Percentiles rank a stretch among this genome's conserved stretches.
Conservation (phyloP, 345 rosid species). For the Pistacia atlantica region DNA sequence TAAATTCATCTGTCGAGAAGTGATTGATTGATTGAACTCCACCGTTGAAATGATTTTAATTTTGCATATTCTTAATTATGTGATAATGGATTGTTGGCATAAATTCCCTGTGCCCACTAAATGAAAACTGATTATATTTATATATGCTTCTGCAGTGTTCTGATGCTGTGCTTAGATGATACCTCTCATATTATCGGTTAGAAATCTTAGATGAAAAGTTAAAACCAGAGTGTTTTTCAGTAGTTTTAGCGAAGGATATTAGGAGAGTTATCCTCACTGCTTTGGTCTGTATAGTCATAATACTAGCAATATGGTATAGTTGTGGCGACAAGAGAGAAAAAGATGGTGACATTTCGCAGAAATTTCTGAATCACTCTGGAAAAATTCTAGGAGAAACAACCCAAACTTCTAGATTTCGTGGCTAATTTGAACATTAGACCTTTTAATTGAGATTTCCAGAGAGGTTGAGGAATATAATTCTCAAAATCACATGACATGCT, state of each 20-base stretch:
- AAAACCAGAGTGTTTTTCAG: neutral
- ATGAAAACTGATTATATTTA: neutral
- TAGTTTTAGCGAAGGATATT: neutral
- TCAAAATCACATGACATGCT: too few species aligned
- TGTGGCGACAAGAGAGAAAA: neutral
- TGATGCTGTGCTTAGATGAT: neutral
- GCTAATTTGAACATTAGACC: too few species aligned
- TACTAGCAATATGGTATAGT: too few species aligned
- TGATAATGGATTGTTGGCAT: constrained; percentile 3
- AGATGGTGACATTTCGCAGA: neutral
- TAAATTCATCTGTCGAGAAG: neutral
- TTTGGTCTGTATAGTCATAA: too few species aligned
- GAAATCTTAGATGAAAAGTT: neutral
- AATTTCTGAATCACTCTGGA: too few species aligned
- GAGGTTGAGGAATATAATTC: too few species aligned
- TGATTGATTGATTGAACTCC: constrained; percentile 1
- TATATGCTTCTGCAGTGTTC: neutral
- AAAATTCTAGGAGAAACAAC: too few species aligned
- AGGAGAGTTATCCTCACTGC: too few species aligned
- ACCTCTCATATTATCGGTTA: too few species aligned
- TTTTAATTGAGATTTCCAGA: too few species aligned
- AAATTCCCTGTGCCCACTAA: neutral
- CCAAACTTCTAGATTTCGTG: too few species aligned
- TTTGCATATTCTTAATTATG: neutral
- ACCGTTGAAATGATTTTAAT: neutral